Evolutionary conservation across 192 early-diverging fungal species (phyloP).

Genomic region (Podila epigama): DNA sequence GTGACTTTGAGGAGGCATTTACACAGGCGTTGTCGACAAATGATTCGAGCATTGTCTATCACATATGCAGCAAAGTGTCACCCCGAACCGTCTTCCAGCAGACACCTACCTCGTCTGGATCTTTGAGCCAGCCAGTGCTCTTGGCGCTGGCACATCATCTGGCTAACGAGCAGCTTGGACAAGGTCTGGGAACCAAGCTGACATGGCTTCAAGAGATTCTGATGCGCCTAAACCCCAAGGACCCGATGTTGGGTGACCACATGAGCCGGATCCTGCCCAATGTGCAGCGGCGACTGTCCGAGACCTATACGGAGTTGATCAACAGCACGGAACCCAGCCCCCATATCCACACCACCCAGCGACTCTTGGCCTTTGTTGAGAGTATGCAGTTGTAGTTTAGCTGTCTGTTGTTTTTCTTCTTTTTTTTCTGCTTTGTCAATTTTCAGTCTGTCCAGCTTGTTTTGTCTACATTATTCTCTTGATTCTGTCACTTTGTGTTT

Average conservation of each 20-base stretch:
- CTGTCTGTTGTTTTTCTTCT: not conserved
- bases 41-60: conserved; percentile 36
- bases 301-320: conserved; percentile 24
- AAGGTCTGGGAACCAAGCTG: conserved; percentile 39
- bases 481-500: not conserved
- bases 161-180: conserved; percentile 42
- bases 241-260: conserved; percentile 38
- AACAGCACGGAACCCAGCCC: conserved; percentile 16
- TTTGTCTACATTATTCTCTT: not conserved
- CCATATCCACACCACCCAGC: conserved; percentile 22
- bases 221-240: conserved; percentile 31
- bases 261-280: conserved; percentile 36
- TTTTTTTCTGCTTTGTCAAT: not conserved
- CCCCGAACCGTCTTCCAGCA: conserved; percentile 48
- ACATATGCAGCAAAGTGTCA: conserved; percentile 47
- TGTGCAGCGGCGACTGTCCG: conserved; percentile 39
- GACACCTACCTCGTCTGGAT: conserved; percentile 8
- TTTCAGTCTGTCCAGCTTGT: not conserved
- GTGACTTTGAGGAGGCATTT: conserved; percentile 40
- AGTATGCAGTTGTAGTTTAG: conserved; percentile 11
- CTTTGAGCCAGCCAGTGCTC: conserved; percentile 53
- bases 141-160: conserved; percentile 54
- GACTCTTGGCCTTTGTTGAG: conserved; percentile 21
- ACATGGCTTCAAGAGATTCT: conserved; percentile 30
- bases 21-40: conserved; percentile 52